phyloP scores from a whole-genome alignment of 495 filamentous ascomycete species.

The Aspergillus conjunctus region DNA sequence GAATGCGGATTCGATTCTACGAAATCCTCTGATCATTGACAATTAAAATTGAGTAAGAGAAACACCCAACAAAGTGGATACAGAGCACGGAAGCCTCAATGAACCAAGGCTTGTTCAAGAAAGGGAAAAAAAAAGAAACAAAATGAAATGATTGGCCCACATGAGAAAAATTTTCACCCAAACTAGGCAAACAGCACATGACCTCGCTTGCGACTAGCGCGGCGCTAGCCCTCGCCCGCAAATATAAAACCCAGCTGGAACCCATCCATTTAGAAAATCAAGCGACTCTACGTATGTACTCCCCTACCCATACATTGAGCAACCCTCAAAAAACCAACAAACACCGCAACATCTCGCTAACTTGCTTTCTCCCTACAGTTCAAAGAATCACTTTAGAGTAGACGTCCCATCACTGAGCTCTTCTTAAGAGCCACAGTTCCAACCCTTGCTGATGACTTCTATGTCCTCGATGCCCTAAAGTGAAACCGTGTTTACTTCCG shows the following conservation, averaged over 20 bases:
- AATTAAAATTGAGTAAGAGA: background rate
- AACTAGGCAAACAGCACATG: constrained; percentile 30
- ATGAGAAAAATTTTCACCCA: constrained; percentile 10
- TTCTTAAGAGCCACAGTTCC: constrained; percentile 76
- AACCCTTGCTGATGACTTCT: constrained; percentile 73
- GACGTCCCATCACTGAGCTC: constrained; percentile 75
- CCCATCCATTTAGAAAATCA: constrained; percentile 39
- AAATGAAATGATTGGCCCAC: constrained; percentile 14
- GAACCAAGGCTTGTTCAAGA: background rate
- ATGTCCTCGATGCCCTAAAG: constrained; percentile 71
- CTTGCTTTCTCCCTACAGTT: constrained; percentile 49
- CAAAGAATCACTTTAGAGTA: constrained; percentile 94
- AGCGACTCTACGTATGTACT: constrained; percentile 68
- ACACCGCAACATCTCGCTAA: constrained; percentile 28
- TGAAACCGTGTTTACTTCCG: constrained; percentile 66
- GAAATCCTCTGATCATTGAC: background rate
- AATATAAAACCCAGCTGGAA: constrained; percentile 29
- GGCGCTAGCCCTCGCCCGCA: background rate
- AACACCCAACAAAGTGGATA: background rate
- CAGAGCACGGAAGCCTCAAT: background rate
- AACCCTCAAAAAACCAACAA: constrained; percentile 6
- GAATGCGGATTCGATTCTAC: background rate
- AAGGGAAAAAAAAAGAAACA: background rate
- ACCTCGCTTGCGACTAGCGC: constrained; percentile 42
- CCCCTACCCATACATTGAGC: constrained; percentile 40